Evolutionary conservation across 257 asterid species (phyloP).

Genomic region (Solanum lignicaule): DNA sequence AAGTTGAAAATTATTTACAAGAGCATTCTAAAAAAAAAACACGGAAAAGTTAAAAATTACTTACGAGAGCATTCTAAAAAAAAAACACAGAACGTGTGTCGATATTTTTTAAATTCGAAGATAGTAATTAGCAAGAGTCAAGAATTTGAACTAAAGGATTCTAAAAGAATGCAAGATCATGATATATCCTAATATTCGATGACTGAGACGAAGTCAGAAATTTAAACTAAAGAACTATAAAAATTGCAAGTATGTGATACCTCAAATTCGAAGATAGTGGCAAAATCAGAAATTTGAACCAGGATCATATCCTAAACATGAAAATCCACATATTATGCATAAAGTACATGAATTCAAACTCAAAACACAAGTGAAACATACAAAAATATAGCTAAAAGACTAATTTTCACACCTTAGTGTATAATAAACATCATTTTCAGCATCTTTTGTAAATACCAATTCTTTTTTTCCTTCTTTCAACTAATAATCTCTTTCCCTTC

Average conservation of each 20-base stretch:
- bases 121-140: background rate
- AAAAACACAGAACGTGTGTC: no score
- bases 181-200: background rate
- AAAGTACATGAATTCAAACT: background rate
- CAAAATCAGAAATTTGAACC: background rate
- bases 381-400: background rate
- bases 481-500: background rate
- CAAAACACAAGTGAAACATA: background rate
- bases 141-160: background rate
- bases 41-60: background rate
- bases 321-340: background rate
- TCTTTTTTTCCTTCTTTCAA: no score
- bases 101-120: background rate
- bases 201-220: background rate
- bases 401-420: background rate
- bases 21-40: background rate
- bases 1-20: background rate
- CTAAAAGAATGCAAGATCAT: background rate
- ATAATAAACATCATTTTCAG: constrained; percentile 22
- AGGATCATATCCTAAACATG: background rate
- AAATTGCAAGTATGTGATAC: background rate
- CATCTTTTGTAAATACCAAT: constrained; percentile 10
- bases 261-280: background rate
- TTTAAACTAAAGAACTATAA: background rate
- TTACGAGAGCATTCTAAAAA: background rate